These are phyloP conservation scores for Macroventuria anomochaeta DNA, from an alignment of 2,329 filamentous ascomycete species.

Conservation along the genomic window DNA sequence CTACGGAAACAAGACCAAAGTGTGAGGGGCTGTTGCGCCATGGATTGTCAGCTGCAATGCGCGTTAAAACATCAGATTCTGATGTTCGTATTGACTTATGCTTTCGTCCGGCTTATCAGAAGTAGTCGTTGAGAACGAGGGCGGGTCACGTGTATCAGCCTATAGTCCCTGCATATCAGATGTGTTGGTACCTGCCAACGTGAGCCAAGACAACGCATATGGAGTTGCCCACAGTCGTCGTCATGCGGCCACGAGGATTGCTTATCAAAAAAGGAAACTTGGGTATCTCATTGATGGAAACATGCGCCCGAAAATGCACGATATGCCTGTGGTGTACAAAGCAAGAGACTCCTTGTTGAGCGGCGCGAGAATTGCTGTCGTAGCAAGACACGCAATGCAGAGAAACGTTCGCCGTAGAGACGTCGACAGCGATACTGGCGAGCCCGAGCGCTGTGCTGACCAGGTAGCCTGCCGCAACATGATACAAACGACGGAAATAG, in stretches of 20 bases:
- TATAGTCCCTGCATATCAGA: background rate
- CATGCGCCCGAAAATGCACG: conserved; percentile 5
- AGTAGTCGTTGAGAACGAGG: background rate
- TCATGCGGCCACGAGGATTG: background rate
- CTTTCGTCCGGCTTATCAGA: no score
- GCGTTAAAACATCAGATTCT: no score
- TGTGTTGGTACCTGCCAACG: background rate
- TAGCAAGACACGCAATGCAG: background rate
- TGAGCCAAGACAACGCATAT: background rate
- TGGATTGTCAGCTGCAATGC: conserved; percentile 4
- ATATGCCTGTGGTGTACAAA: background rate
- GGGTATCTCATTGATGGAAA: conserved; percentile 12
- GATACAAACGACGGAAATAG: background rate
- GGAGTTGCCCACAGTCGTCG: background rate
- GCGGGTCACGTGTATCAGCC: background rate
- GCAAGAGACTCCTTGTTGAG: background rate
- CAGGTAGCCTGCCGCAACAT: background rate
- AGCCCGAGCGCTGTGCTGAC: background rate
- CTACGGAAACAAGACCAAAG: conserved; percentile 3
- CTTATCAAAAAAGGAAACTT: background rate
- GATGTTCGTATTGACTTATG: no score
- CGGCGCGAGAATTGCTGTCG: background rate
- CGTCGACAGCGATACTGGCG: no score
- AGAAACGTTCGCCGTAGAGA: background rate
- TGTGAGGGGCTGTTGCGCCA: conserved; percentile 4